Conservation (phyloP, 1,139 yeast species). For the Maudiozyma humilis region DNA sequence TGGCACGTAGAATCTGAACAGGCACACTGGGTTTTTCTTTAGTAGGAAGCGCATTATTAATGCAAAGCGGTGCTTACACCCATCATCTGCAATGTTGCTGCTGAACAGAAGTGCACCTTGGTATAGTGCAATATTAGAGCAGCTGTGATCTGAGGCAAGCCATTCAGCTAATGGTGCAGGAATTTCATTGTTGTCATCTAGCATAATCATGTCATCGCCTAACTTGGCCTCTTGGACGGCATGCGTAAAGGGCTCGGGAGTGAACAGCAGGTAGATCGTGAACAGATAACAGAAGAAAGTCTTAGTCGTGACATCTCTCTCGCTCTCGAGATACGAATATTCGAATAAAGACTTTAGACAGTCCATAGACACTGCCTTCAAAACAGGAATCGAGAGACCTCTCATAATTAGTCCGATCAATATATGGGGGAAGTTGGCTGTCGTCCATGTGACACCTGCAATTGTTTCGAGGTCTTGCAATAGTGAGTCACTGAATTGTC, state of each 20-base stretch:
- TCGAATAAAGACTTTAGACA: slow-evolving; percentile 45
- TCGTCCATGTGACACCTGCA: slow-evolving; percentile 38
- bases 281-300: slow-evolving; percentile 42
- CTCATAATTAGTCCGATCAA: slow-evolving; percentile 47
- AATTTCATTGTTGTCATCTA: slow-evolving; percentile 37
- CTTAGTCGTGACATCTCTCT: slow-evolving; percentile 11
- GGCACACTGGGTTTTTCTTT: slow-evolving; percentile 32
- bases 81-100: slow-evolving; percentile 43
- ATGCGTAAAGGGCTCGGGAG: slow-evolving; percentile 43
- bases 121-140: slow-evolving; percentile 41
- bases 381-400: slow-evolving; percentile 57
- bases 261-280: slow-evolving; percentile 45
- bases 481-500: slow-evolving; percentile 35
- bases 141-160: slow-evolving; percentile 36
- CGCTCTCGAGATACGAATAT: slow-evolving; percentile 34
- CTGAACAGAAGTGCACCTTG: slow-evolving; percentile 49
- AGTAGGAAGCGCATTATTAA: slow-evolving; percentile 41
- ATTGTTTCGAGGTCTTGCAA: slow-evolving; percentile 40
- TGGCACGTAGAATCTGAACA: slow-evolving; percentile 40
- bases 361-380: slow-evolving; percentile 46
- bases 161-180: slow-evolving; percentile 46
- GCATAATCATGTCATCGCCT: slow-evolving; percentile 28
- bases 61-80: slow-evolving; percentile 47
- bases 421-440: slow-evolving; percentile 48
- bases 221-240: slow-evolving; percentile 42